Conservation (phyloP, 495 filamentous ascomycete genomes). For the Chlorociboria aeruginascens region DNA sequence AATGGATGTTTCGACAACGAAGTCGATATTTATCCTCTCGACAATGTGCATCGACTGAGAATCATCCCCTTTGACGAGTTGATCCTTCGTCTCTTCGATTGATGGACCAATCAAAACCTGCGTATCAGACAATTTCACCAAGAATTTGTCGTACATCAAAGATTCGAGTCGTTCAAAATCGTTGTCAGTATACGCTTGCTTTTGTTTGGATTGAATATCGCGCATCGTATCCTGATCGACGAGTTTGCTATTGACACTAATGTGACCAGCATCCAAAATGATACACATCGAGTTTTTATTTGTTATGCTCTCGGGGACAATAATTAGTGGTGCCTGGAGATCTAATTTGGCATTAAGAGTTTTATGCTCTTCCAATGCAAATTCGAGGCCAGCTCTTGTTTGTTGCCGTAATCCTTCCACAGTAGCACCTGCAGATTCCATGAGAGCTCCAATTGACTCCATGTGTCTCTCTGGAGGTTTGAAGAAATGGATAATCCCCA, state of each 20-base stretch:
- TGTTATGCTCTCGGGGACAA: conserved; percentile 86
- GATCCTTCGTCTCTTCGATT: conserved; percentile 77
- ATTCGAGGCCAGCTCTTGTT: conserved; percentile 89
- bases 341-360: conserved; percentile 94
- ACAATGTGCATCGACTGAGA: conserved; percentile 76
- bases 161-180: conserved; percentile 79
- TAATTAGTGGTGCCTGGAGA: conserved; percentile 89
- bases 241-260: conserved; percentile 83
- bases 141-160: conserved; percentile 92
- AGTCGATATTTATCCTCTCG: conserved; percentile 93
- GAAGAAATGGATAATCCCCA: conserved; percentile 87
- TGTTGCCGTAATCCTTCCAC: conserved; percentile 91
- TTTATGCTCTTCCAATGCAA: conserved; percentile 93
- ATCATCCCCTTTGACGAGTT: conserved; percentile 58
- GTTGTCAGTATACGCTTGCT: conserved; percentile 72
- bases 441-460: conserved; percentile 89
- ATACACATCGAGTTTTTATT: conserved; percentile 69
- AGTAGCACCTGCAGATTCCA: conserved; percentile 90
- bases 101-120: conserved; percentile 94
- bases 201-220: conserved; percentile 84
- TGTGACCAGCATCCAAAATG: conserved; percentile 92
- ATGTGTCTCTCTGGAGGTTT: conserved; percentile 92
- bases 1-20: conserved; percentile 83
- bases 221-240: conserved; percentile 81
- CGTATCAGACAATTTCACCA: conserved; percentile 82